These are phyloP conservation scores for Botrytis deweyae DNA, from an alignment of 2,329 filamentous ascomycete genomes.

Conservation along the genomic window DNA sequence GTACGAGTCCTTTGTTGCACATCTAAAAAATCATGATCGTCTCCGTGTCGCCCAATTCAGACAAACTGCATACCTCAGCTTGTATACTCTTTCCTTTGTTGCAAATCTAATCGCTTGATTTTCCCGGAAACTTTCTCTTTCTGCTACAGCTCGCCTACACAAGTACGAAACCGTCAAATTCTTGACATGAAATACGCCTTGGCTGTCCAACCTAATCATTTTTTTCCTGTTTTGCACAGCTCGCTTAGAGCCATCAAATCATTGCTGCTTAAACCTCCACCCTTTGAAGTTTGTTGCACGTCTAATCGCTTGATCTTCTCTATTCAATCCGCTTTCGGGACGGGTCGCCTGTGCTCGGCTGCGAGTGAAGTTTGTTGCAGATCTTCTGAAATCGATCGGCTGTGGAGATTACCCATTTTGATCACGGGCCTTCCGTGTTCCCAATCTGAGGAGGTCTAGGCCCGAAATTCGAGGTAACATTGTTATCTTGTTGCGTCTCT, in stretches of 20 bases:
- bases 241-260: not conserved
- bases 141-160: not conserved
- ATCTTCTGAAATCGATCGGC: slow-evolving; percentile 7
- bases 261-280: not conserved
- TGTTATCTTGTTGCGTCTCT: slow-evolving; percentile 13
- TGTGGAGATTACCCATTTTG: slow-evolving; percentile 11
- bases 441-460: not conserved
- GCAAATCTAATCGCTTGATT: slow-evolving; percentile 3
- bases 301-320: slow-evolving; percentile 15
- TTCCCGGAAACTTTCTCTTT: not conserved
- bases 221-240: not conserved
- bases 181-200: not conserved
- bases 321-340: slow-evolving; percentile 2
- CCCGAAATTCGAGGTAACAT: not conserved
- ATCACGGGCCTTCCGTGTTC: slow-evolving; percentile 11
- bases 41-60: not conserved
- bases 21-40: not conserved
- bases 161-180: not conserved
- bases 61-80: not conserved
- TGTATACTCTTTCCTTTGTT: slow-evolving; percentile 2
- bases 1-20: not conserved
- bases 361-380: slow-evolving; percentile 2
- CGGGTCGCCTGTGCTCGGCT: slow-evolving; percentile 5
- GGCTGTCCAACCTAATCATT: not conserved
- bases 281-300: not conserved